phyloP scores from a whole-genome alignment of 2,329 filamentous ascomycete genomes.

The Hymenoscyphus linearis region DNA sequence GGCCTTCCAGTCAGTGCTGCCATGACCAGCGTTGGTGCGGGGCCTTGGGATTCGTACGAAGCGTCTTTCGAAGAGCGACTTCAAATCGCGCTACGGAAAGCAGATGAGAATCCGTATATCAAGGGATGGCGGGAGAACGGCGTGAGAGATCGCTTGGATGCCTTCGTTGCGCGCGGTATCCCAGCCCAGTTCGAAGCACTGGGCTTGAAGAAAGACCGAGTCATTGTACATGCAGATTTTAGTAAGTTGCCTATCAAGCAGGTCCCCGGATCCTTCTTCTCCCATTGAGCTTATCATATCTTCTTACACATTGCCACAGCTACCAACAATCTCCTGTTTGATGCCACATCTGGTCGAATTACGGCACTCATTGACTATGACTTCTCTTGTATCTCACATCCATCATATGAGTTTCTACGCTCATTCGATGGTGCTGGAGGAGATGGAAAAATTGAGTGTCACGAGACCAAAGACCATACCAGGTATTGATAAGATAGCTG shows the following conservation, averaged over 20 bases:
- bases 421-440: slow-evolving; percentile 22
- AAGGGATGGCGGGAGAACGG: slow-evolving; percentile 31
- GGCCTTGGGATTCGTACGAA: slow-evolving; percentile 31
- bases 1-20: slow-evolving; percentile 31
- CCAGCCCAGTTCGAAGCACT: slow-evolving; percentile 21
- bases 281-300: slow-evolving; percentile 1
- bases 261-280: background rate
- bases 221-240: background rate
- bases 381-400: slow-evolving; percentile 25
- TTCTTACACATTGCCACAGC: slow-evolving; percentile 12
- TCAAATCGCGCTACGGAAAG: slow-evolving; percentile 28
- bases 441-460: slow-evolving; percentile 1
- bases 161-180: slow-evolving; percentile 26
- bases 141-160: slow-evolving; percentile 29
- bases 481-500: background rate
- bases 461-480: background rate
- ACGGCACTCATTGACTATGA: slow-evolving; percentile 31
- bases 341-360: slow-evolving; percentile 25
- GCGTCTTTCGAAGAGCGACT: slow-evolving; percentile 27
- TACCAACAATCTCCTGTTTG: slow-evolving; percentile 29
- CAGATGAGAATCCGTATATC: slow-evolving; percentile 23
- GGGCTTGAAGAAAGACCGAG: background rate
- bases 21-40: slow-evolving; percentile 31
- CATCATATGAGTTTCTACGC: slow-evolving; percentile 26
- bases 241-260: background rate